A percentile compares a stretch with the other conserved stretches of the same genome.
Conservation (phyloP, 106 monocot species). For the Dioscorea zingiberensis region DNA sequence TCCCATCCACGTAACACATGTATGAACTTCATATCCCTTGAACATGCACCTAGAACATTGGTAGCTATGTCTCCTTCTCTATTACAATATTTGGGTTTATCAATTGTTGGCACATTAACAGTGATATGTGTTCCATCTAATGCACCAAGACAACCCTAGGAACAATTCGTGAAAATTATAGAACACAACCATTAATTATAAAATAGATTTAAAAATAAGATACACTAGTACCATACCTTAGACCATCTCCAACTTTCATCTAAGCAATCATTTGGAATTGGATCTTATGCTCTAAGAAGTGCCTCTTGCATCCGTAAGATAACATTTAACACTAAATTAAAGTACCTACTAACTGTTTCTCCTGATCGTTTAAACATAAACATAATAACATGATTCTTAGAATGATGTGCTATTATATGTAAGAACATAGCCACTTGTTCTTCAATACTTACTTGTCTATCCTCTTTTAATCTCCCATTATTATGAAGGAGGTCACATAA, state of each 20-base stretch:
- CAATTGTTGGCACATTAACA: background rate
- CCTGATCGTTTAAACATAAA: background rate
- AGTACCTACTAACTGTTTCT: background rate
- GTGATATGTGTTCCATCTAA: background rate
- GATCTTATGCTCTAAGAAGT: background rate
- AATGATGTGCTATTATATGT: background rate
- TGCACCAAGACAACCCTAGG: constrained; percentile 1
- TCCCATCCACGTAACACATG: constrained; percentile 1
- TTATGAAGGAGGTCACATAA: no score
- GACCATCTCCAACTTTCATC: no score
- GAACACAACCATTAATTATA: background rate
- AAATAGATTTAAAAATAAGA: background rate
- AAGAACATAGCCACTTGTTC: background rate
- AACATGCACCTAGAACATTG: constrained; percentile 11
- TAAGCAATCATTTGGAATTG: background rate
- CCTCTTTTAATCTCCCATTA: no score
- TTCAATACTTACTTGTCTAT: background rate
- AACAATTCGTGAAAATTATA: background rate
- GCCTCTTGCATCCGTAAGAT: background rate
- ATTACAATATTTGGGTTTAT: constrained; percentile 3
- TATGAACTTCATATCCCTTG: constrained; percentile 5
- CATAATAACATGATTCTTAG: background rate
- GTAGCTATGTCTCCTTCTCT: background rate
- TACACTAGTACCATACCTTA: background rate
- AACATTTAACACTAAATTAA: background rate